These are phyloP conservation scores for Lepidopterella palustris DNA, from an alignment of 495 filamentous ascomycete species.

Conservation along the genomic window DNA sequence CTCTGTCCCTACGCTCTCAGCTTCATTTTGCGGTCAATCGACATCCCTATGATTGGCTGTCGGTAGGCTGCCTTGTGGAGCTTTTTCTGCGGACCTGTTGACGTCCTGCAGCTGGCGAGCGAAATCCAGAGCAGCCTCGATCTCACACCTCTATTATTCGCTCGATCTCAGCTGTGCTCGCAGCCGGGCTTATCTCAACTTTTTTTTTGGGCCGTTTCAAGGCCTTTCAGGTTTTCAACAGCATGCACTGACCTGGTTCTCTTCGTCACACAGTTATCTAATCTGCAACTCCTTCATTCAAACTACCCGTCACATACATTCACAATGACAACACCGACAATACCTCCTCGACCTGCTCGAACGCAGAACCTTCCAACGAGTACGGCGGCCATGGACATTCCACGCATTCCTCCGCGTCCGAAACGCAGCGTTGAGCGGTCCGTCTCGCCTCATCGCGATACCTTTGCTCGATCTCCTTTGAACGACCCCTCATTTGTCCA, in stretches of 20 bases:
- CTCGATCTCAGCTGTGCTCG: not conserved
- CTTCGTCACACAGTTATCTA: not conserved
- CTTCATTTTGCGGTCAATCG: slow-evolving; percentile 15
- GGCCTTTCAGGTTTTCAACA: not conserved
- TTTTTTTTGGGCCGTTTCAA: slow-evolving; percentile 10
- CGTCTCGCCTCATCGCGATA: slow-evolving; percentile 65
- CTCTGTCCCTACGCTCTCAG: not conserved
- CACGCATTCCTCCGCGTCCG: slow-evolving; percentile 67
- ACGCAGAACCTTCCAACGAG: slow-evolving; percentile 27
- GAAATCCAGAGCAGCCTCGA: not conserved
- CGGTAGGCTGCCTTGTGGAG: not conserved
- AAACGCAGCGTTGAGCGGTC: slow-evolving; percentile 66
- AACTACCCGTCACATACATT: not conserved
- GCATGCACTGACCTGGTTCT: not conserved
- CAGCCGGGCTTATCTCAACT: slow-evolving; percentile 21
- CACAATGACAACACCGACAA: slow-evolving; percentile 49
- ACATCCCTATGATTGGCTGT: slow-evolving; percentile 15
- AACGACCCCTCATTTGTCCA: slow-evolving; percentile 56
- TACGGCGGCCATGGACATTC: slow-evolving; percentile 39
- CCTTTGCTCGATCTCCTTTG: slow-evolving; percentile 78
- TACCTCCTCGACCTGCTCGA: slow-evolving; percentile 60
- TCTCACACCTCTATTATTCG: slow-evolving; percentile 5
- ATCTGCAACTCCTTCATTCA: not conserved
- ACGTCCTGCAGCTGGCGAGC: slow-evolving; percentile 1
- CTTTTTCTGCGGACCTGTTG: not conserved